Base-by-base conservation (phyloP, 2,329 filamentous ascomycete genomes). In the Ascochyta koolunga region DNA sequence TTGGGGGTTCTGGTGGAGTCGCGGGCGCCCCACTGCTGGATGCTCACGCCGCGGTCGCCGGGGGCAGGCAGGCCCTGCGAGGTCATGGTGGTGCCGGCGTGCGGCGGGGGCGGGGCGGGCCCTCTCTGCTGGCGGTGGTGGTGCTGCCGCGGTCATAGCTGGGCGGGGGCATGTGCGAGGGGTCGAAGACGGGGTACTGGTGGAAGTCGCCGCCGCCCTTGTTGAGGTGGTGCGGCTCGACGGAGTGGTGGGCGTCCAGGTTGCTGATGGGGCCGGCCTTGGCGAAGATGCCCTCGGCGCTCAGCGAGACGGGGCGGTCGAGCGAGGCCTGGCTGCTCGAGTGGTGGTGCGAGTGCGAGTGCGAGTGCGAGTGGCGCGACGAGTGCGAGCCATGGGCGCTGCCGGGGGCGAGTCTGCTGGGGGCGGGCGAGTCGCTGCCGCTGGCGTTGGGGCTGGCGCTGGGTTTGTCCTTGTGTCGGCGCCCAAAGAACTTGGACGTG, bases 231-330 rank as follows among this genome's bases (percentile, higher is more conserved):
- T 95, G 90, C 25, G 92, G 90, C 54, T 90, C 82, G 53, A 89
- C 89, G 50, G 95, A 89, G 71, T 86, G 86, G 69, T 85, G 86
- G 44, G 82, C 73, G 66, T 80, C 86, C 65, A 96, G 90, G 79
- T 96, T 96, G 27, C 93, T 91, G 61, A 97, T 93, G 54, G 93
- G 86, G 54, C 91, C 92, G 29, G 91, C 88, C 70, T 86, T 88
- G 79, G 87, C 87, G 69, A 89, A 89, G 57, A 93, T 77, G 56
- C 82, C 77, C 65, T 86, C 83, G n/a, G 77, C 67, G 50, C 88
- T 88, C 65, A 86, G 81, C 41, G 86, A 85, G 59, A 82, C 78
- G 42, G 86, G 84, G 56, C 85, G 80, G 67, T 93, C 90, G 67
- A 91, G 76, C 13, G 89, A 93, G 62, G 88, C 81, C 33, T 71